Base-by-base conservation (phyloP, 768 basidiomycete species). In the Russula dissimulans region DNA sequence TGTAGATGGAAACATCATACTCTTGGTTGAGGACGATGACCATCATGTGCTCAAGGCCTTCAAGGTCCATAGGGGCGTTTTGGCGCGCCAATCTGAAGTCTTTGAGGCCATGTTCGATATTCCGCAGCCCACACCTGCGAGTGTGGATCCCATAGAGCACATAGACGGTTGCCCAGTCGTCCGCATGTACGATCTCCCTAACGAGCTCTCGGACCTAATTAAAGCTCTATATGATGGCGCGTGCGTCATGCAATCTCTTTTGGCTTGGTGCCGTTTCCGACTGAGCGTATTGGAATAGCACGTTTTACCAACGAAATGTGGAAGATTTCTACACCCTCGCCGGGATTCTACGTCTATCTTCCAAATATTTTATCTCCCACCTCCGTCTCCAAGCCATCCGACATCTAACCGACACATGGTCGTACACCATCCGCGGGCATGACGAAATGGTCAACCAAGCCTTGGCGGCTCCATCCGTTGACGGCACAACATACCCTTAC, bases 311-410 rank as follows among this genome's bases (percentile, higher is more conserved):
- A 58, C 66, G 70, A 36, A 72, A 69, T 31, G 71, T 78, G 43
- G 72, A 77, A n/a, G 80, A 83, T 62, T 84, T 84, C 68, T 79
- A 77, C 62, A 73, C 78, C 61, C 69, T 81, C n/a, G 78, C 81
- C 36, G 79, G 81, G 5, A 78, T 84, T 44, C 71, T 85, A 15
- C 81, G 83, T 18, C 71, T 85, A 12, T 68, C 82, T 11, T 82
- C 79, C 34, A 85, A 85, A 63, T 85, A 85, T 57, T 79, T 83
- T 66, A 77, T 84, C 38, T 66, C 71, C 6, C 74, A 77, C 52
- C 75, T 84, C 6, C 79, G 83, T n/a, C 66, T 67, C n/a, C 74
- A 79, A 60, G 79, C 79, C 39, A 78, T 84, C 55, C 71, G 71
- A 51, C 73, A 77, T 56, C 75, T 85, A 14, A 68, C 74, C 14